Conservation (phyloP, 768 basidiomycete species). For the Leucosporidium creatinivorum region DNA sequence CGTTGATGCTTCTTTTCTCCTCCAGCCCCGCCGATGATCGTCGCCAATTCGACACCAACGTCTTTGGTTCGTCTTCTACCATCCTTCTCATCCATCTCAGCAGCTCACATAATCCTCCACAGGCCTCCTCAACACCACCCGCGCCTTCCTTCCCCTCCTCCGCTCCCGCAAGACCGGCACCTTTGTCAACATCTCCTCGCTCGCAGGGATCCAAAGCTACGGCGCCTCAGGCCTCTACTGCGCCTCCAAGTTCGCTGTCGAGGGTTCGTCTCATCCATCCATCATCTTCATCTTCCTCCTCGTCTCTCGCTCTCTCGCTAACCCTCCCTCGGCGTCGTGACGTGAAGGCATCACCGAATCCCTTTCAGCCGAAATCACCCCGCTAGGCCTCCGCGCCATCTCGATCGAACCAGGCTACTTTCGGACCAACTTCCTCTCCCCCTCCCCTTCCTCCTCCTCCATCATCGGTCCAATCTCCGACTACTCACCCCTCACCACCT, state of each 20-base stretch:
- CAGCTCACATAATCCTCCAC: conserved; percentile 46
- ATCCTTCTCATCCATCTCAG: neutral
- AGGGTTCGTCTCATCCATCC: conserved; percentile 31
- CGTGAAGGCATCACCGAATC: conserved; percentile 1
- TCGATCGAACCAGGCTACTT: conserved; percentile 35
- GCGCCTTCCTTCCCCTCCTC: conserved; percentile 51
- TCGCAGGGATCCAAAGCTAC: conserved; percentile 33
- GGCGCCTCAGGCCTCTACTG: conserved; percentile 42
- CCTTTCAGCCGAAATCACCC: conserved; percentile 31
- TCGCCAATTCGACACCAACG: neutral
- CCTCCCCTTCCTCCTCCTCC: neutral
- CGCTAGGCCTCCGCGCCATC: conserved; percentile 28
- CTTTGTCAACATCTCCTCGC: conserved; percentile 48
- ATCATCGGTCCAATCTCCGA: neutral
- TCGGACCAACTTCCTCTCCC: conserved; percentile 24
- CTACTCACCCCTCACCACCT: neutral
- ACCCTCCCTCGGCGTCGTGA: too few species aligned
- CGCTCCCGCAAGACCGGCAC: conserved; percentile 46
- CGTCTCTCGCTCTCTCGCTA: neutral
- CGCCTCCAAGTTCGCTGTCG: conserved; percentile 46
- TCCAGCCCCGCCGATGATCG: neutral
- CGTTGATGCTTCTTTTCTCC: too few species aligned
- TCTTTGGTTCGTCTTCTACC: neutral
- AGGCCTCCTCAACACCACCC: conserved; percentile 45
- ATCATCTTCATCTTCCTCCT: neutral